These are phyloP conservation scores for Umbelopsis ramanniana DNA, from an alignment of 192 early-diverging fungal species.

Conservation along the genomic window DNA sequence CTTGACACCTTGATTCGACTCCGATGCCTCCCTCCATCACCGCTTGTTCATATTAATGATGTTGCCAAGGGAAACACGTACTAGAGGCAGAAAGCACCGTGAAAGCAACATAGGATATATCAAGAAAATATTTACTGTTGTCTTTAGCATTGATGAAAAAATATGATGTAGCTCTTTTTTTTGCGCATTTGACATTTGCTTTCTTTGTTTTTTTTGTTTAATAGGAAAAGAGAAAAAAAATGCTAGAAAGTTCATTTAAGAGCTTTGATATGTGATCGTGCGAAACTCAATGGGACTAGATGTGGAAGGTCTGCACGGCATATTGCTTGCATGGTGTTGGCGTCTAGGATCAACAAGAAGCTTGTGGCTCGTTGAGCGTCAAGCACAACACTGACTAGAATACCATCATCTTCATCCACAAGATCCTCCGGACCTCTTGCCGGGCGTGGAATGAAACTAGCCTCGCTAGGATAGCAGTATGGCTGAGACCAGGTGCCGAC, in stretches of 20 bases:
- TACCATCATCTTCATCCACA: conserved; percentile 67
- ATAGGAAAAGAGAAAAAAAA: not conserved
- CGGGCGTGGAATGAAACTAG: conserved; percentile 72
- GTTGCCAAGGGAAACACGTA: no score
- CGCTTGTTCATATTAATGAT: no score
- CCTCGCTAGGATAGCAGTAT: conserved; percentile 79
- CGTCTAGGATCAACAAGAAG: conserved; percentile 78
- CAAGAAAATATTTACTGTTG: no score
- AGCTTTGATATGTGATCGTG: conserved; percentile 33
- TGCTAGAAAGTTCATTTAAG: not conserved
- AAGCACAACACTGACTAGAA: conserved; percentile 74
- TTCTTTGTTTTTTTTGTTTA: not conserved
- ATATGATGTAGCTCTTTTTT: no score
- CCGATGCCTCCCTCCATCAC: no score
- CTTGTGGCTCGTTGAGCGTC: conserved; percentile 66
- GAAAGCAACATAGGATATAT: no score
- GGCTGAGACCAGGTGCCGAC: conserved; percentile 54
- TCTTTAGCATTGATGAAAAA: no score
- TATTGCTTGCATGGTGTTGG: conserved; percentile 65
- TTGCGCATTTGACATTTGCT: not conserved
- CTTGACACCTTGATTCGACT: no score
- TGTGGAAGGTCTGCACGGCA: conserved; percentile 68
- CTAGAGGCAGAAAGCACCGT: no score
- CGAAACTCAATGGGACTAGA: conserved; percentile 74
- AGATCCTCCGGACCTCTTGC: conserved; percentile 25